Base-by-base conservation (phyloP, 495 filamentous ascomycete species). In the Penicillium lagena region DNA sequence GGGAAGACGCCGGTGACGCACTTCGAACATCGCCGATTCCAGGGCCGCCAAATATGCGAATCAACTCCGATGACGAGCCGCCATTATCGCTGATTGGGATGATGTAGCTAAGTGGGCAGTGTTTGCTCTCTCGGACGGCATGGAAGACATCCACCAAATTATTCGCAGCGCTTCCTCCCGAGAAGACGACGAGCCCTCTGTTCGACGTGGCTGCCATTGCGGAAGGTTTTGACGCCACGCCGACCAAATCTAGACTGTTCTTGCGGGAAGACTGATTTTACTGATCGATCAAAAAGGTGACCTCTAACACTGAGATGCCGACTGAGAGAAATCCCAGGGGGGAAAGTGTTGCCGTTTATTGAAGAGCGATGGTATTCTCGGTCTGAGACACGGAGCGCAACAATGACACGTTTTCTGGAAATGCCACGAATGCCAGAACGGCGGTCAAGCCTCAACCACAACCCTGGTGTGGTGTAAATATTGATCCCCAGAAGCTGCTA, bases 21-120 rank as follows among this genome's bases (percentile, higher is more conserved):
- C 89, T 95, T 64, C 90, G 78, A 35, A 94, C 76, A 70, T 96
- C 90, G 29, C 90, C 90, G 63, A 95, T 94, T 10, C 89, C 90
- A 40, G 91, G 91, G 0, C 91, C 91, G 1, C 91, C 91, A 64
- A 96, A 87, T 12, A 97, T 87, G 12, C 91, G 77, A 49, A 96
- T 91, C 53, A 96, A 63, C 68, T 97, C 91, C 7, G 86, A 91
- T 1, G 89, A 90, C 29, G 83, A 89, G 12, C 91, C 91, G 27
- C 91, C 91, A 69, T 97, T 97, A 63, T 97, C 91, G 51, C 83
- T 89, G 55, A 96, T 95, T 12, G 91, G 91, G 42, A 97, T 94
- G 45, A 96, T 77, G 55, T 94, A 91, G 59, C 76, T 87, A 36
- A 94, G 73, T 15, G 72, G 71, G 47, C 85, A 85, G 31, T 77